Evolutionary conservation across 768 basidiomycete species (phyloP).

Genomic region (Lactarius sp.): DNA sequence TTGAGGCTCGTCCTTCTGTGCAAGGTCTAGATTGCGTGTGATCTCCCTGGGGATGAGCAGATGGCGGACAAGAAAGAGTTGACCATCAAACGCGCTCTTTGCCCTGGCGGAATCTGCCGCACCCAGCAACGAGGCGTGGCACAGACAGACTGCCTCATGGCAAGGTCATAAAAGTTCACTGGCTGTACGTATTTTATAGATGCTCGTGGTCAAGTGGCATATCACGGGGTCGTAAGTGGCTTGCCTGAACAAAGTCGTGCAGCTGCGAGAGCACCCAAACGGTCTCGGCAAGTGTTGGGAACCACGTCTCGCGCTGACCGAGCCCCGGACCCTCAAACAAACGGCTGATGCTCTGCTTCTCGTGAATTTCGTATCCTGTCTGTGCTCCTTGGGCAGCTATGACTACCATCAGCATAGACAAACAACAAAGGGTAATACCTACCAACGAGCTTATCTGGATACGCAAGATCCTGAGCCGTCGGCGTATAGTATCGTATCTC

Average conservation of each 20-base stretch:
- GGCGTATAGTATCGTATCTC: slow-evolving; percentile 84
- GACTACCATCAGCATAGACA: slow-evolving; percentile 2
- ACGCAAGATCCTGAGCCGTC: slow-evolving; percentile 74
- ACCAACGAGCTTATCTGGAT: slow-evolving; percentile 80
- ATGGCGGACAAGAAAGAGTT: slow-evolving; percentile 48
- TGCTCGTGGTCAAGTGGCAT: background rate
- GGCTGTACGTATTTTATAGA: slow-evolving; percentile 46
- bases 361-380: slow-evolving; percentile 45
- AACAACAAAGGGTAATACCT: slow-evolving; percentile 28
- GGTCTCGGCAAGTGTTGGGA: slow-evolving; percentile 50
- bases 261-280: slow-evolving; percentile 73
- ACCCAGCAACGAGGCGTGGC: slow-evolving; percentile 70
- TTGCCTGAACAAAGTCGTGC: slow-evolving; percentile 87
- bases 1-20: slow-evolving; percentile 38
- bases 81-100: slow-evolving; percentile 58
- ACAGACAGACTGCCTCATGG: slow-evolving; percentile 87
- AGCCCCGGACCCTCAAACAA: slow-evolving; percentile 34
- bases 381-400: slow-evolving; percentile 44
- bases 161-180: slow-evolving; percentile 95
- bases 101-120: slow-evolving; percentile 63
- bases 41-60: slow-evolving; percentile 90
- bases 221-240: slow-evolving; percentile 12
- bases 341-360: slow-evolving; percentile 54
- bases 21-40: slow-evolving; percentile 65
- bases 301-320: slow-evolving; percentile 84